A percentile compares a stretch with the other conserved stretches of the same genome.
Conservation (phyloP, 2,329 filamentous ascomycete genomes). For the Arthrobotrys entomopaga region DNA sequence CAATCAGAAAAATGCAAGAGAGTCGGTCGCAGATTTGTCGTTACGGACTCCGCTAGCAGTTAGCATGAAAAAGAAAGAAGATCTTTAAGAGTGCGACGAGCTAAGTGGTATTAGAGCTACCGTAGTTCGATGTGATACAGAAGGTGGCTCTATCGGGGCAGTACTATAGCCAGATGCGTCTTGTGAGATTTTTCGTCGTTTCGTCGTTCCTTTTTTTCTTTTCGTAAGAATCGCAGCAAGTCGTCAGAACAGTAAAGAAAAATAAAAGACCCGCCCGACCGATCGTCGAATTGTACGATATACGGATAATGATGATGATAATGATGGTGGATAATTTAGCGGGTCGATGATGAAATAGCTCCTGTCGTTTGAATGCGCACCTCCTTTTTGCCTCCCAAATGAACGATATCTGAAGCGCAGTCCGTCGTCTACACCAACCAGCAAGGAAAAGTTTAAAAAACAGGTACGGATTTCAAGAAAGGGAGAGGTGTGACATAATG, state of each 20-base stretch:
- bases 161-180: constrained; percentile 5
- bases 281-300: constrained; percentile 14
- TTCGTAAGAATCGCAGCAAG: constrained; percentile 8
- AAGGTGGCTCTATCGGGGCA: constrained; percentile 16
- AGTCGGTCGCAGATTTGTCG: too few species aligned
- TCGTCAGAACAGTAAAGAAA: too few species aligned
- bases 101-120: constrained; percentile 7
- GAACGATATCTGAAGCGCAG: background rate
- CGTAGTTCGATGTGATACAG: constrained; percentile 8
- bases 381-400: constrained; percentile 28
- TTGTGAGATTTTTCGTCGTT: constrained; percentile 21
- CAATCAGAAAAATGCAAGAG: too few species aligned
- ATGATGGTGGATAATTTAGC: constrained; percentile 19
- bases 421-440: background rate
- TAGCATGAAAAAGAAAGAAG: background rate
- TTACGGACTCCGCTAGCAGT: constrained; percentile 4
- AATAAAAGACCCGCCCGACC: background rate
- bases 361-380: background rate
- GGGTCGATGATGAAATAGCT: constrained; percentile 16
- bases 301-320: too few species aligned
- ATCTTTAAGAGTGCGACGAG: constrained; percentile 15
- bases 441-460: constrained; percentile 5
- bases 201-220: constrained; percentile 28
- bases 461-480: constrained; percentile 10
- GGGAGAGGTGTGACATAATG: constrained; percentile 42